Base-by-base conservation (phyloP, 2,329 filamentous ascomycete genomes). In the Xylaria multiplex region DNA sequence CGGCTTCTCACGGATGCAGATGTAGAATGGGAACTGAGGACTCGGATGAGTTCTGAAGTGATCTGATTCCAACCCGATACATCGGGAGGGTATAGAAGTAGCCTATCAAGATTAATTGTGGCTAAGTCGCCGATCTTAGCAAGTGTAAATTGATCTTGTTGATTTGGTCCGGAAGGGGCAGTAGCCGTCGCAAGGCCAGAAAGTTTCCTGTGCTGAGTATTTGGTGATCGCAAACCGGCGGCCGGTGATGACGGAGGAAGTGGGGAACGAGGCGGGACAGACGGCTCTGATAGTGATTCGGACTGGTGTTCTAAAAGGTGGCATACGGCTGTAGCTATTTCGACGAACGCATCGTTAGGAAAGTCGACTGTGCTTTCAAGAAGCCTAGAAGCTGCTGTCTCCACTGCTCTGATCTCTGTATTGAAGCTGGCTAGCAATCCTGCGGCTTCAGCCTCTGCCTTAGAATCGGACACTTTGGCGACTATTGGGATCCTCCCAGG, bases 341-440 rank as follows among this genome's bases (percentile, higher is more conserved):
- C 88, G 5, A 91, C 81, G 72, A 98, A 98, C 0, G 93, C 84
- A 16, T 89, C 85, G 69, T 95, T 93, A 0, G 93, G 93, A 73
- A 97, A 98, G 72, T 97, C 94, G 16, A 91, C 85, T 0, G 94
- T 98, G 78, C 93, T 97, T 76, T 98, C 96, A 64, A 98, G 90
- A 19, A 99, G 83, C 68, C 96, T 89, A 1, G 89, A 89, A 1
- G 93, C 93, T 2, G 96, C 96, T 6, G 91, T 90, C 77, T 97
- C 93, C 0, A 98, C 95, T 37, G 96, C 93, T 66, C 91, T 88
- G 32, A 97, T 91, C 76, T 99, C 96, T 0, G 87, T 84, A 43
- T 88, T 88, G 72, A 98, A 90, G 72, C 92, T 93, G 9, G 84
- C 84, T 70, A 88, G 85, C 62, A 87, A 79, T 22, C 78, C 78